A percentile compares a stretch with the other conserved stretches of the same genome.
Conservation (phyloP, 192 early-diverging fungal genomes). For the Coemansia sp. region DNA sequence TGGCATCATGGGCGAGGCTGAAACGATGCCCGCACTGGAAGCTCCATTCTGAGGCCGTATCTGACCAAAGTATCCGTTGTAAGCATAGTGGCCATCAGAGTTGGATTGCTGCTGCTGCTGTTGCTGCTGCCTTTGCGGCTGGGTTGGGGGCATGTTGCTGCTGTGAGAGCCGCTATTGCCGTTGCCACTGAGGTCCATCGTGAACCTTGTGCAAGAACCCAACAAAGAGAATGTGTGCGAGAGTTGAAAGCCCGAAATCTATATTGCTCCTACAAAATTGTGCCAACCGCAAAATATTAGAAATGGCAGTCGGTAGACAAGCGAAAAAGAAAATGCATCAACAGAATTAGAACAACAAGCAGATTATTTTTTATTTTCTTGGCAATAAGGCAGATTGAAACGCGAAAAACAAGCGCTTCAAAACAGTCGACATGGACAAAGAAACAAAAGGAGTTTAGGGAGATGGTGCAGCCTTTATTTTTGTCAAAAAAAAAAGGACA, state of each 20-base stretch:
- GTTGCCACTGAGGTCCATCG: conserved; percentile 28
- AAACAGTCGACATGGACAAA: background rate
- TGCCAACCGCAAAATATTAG: background rate
- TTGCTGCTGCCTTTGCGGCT: conserved; percentile 15
- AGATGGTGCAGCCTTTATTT: no score
- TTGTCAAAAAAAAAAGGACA: background rate
- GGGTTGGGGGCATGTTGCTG: conserved; percentile 31
- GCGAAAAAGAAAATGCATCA: background rate
- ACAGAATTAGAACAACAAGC: background rate
- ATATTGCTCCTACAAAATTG: background rate
- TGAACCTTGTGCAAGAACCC: background rate
- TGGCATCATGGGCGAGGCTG: conserved; percentile 12
- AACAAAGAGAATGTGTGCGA: background rate
- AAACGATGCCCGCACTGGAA: background rate
- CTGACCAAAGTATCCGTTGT: conserved; percentile 31
- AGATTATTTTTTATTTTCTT: background rate
- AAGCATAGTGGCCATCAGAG: conserved; percentile 25
- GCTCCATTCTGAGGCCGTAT: conserved; percentile 6
- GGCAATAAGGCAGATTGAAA: background rate
- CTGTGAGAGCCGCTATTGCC: conserved; percentile 13
- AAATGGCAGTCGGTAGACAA: background rate
- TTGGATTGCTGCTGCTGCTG: conserved; percentile 11
- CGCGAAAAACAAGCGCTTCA: background rate
- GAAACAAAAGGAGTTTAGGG: background rate
- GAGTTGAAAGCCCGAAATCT: background rate